These are phyloP conservation scores for Tephrocybe rancida DNA, from an alignment of 768 basidiomycete species.

Conservation along the genomic window DNA sequence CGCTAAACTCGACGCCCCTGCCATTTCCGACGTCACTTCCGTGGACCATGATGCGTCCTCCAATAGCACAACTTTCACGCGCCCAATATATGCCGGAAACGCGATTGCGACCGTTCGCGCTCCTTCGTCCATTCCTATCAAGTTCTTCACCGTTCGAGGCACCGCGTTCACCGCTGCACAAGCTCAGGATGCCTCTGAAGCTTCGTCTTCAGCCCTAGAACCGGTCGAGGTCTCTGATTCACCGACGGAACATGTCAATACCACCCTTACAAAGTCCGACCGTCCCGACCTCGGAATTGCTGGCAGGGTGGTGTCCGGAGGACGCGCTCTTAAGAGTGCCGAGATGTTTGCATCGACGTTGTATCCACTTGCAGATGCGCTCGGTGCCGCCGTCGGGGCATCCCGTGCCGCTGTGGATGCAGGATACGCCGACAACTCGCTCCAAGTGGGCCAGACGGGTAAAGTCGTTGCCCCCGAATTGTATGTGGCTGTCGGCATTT, in stretches of 20 bases:
- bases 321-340: constrained; percentile 91
- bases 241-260: constrained; percentile 65
- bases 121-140: constrained; percentile 73
- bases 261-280: constrained; percentile 84
- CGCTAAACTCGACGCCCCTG: constrained; percentile 85
- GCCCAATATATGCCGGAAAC: constrained; percentile 98
- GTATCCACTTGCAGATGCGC: constrained; percentile 89
- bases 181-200: constrained; percentile 52
- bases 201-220: constrained; percentile 62
- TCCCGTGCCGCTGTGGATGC: constrained; percentile 97
- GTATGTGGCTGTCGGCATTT: constrained; percentile 96
- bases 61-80: constrained; percentile 82
- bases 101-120: constrained; percentile 92
- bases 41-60: constrained; percentile 71
- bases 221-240: constrained; percentile 63
- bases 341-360: constrained; percentile 88
- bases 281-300: constrained; percentile 92
- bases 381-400: constrained; percentile 97
- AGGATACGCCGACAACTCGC: constrained; percentile 95
- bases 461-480: constrained; percentile 97
- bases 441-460: constrained; percentile 99
- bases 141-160: constrained; percentile 93
- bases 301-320: constrained; percentile 89
- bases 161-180: constrained; percentile 83
- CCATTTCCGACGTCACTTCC: constrained; percentile 88